Conservation (phyloP, 495 filamentous ascomycete species). For the Talaromyces borbonicus region DNA sequence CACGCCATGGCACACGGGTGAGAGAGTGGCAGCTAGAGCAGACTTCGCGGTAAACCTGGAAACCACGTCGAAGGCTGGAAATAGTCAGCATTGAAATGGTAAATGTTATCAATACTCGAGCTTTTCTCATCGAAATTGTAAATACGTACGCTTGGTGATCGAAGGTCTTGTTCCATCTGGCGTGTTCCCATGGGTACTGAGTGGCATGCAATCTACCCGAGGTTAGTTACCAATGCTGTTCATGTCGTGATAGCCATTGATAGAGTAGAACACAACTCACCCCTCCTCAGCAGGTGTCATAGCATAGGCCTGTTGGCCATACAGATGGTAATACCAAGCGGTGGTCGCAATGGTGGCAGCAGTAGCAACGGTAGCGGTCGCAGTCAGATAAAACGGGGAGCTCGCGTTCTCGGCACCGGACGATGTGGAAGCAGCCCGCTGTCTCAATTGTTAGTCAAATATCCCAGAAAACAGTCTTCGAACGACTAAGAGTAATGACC, state of each 20-base stretch:
- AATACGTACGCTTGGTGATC: constrained; percentile 83
- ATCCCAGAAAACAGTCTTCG: neutral
- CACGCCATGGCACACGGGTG: constrained; percentile 83
- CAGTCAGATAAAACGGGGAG: constrained; percentile 54
- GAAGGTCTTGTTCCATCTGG: constrained; percentile 84
- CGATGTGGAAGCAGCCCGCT: constrained; percentile 39
- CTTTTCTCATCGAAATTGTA: too few relatives aligned
- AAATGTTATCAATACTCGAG: too few relatives aligned
- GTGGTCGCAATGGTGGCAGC: constrained; percentile 75
- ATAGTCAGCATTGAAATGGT: too few relatives aligned
- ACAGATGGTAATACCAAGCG: constrained; percentile 93
- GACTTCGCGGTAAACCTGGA: constrained; percentile 99
- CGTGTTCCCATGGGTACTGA: constrained; percentile 92
- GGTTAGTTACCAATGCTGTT: constrained; percentile 10
- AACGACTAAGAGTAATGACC: constrained; percentile 20
- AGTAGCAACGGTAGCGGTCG: constrained; percentile 75
- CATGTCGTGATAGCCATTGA: constrained; percentile 9
- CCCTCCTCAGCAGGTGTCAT: constrained; percentile 95
- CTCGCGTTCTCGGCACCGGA: constrained; percentile 39
- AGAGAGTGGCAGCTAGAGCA: constrained; percentile 97
- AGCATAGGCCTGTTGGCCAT: constrained; percentile 76
- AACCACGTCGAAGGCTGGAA: constrained; percentile 86
- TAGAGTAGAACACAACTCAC: constrained; percentile 46
- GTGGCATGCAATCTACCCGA: constrained; percentile 71
- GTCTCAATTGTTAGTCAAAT: constrained; percentile 19